Conservation (phyloP, 331 rosid genomes). For the Arachis monticola region DNA sequence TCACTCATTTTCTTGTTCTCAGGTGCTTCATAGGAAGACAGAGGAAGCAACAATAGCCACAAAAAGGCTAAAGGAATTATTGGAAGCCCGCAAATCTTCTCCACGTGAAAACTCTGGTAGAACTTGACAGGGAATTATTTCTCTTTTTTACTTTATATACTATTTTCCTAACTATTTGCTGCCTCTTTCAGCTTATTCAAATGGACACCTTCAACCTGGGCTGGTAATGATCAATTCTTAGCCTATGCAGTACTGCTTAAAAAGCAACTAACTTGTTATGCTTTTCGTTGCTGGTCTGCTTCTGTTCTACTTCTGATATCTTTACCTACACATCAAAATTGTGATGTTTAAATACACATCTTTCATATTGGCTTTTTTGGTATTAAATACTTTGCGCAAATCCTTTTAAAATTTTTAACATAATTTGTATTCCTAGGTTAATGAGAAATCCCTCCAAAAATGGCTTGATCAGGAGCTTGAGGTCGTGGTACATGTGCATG, state of each 20-base stretch:
- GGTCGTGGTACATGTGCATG: slow-evolving; percentile 68
- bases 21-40: slow-evolving; percentile 63
- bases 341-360: neutral
- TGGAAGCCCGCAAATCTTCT: slow-evolving; percentile 72
- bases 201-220: slow-evolving; percentile 48
- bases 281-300: neutral
- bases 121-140: slow-evolving; percentile 17
- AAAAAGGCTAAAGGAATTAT: slow-evolving; percentile 68
- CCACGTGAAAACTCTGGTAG: slow-evolving; percentile 70
- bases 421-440: slow-evolving; percentile 35
- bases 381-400: neutral
- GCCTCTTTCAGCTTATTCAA: slow-evolving; percentile 44
- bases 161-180: neutral
- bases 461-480: slow-evolving; percentile 82
- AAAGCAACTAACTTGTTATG: slow-evolving; percentile 3
- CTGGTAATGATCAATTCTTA: slow-evolving; percentile 42
- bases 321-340: neutral
- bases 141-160: neutral
- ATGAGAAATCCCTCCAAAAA: slow-evolving; percentile 44
- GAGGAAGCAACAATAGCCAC: slow-evolving; percentile 64
- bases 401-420: slow-evolving; percentile 6
- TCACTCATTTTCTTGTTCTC: slow-evolving; percentile 35
- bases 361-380: neutral
- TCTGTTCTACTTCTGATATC: slow-evolving; percentile 12
- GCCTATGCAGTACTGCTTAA: slow-evolving; percentile 14